phyloP scores from a whole-genome alignment of 768 basidiomycete genomes.

The Russula emetica region DNA sequence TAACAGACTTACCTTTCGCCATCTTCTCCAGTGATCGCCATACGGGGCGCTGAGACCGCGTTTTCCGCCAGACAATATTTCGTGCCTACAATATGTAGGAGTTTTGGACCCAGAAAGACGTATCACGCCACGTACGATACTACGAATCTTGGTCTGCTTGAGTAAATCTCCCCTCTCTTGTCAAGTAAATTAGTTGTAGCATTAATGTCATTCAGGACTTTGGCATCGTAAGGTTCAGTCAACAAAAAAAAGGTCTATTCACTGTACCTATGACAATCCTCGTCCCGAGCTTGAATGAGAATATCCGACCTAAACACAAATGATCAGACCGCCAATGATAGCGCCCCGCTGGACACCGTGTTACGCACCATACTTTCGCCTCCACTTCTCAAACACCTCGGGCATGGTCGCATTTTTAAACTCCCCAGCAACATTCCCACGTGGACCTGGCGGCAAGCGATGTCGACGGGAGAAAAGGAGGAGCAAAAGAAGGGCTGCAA shows the following conservation, averaged over 20 bases:
- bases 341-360: not conserved
- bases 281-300: constrained; percentile 18
- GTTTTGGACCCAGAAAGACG: not conserved
- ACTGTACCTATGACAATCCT: constrained; percentile 12
- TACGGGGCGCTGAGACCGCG: constrained; percentile 18
- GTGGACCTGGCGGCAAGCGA: constrained; percentile 16
- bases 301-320: constrained; percentile 13
- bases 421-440: constrained; percentile 7
- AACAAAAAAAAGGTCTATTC: not conserved
- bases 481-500: not conserved
- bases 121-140: not conserved
- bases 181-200: constrained; percentile 18
- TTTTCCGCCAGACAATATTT: constrained; percentile 21
- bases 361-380: constrained; percentile 8
- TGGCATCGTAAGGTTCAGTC: not conserved
- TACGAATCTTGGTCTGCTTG: constrained; percentile 22
- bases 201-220: constrained; percentile 19
- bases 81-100: constrained; percentile 6
- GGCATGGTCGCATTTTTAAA: not conserved
- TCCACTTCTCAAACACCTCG: constrained; percentile 6
- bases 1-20: constrained; percentile 13
- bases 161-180: constrained; percentile 24
- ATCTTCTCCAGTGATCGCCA: constrained; percentile 18
- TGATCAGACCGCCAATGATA: not conserved
- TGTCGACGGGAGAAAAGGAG: not conserved